Conservation (phyloP, 345 rosid genomes). For the Syzygium aromaticum region DNA sequence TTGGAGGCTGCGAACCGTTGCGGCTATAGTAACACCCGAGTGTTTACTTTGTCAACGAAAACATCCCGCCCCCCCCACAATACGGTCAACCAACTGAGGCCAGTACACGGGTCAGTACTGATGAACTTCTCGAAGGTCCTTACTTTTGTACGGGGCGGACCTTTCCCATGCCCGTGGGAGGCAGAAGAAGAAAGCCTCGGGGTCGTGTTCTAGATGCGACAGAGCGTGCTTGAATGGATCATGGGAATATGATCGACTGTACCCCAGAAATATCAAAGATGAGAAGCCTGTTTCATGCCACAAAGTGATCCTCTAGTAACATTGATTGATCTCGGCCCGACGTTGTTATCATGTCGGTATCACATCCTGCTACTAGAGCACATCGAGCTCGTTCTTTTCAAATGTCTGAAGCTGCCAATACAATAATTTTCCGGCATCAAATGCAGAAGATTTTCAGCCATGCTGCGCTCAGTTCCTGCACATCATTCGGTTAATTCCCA, state of each 20-base stretch:
- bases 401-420: background rate
- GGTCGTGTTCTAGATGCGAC: background rate
- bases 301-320: background rate
- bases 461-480: background rate
- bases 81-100: background rate
- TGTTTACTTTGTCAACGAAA: background rate
- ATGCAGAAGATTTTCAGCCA: background rate
- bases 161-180: background rate
- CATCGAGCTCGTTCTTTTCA: background rate
- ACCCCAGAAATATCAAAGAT: background rate
- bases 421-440: background rate
- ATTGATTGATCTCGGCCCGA: background rate
- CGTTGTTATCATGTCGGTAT: too few relatives aligned
- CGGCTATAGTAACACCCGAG: background rate
- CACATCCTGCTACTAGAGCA: background rate
- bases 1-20: background rate
- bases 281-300: background rate
- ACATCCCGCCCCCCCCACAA: background rate
- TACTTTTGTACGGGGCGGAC: background rate
- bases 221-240: background rate
- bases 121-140: background rate
- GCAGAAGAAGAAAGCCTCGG: background rate
- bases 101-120: background rate
- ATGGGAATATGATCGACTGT: background rate
- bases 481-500: background rate